Percentiles rank a stretch among this genome's conserved stretches.
These are phyloP conservation scores for Wickerhamomyces rabaulensis DNA, from an alignment of 805 yeast species.

Conservation along the genomic window DNA sequence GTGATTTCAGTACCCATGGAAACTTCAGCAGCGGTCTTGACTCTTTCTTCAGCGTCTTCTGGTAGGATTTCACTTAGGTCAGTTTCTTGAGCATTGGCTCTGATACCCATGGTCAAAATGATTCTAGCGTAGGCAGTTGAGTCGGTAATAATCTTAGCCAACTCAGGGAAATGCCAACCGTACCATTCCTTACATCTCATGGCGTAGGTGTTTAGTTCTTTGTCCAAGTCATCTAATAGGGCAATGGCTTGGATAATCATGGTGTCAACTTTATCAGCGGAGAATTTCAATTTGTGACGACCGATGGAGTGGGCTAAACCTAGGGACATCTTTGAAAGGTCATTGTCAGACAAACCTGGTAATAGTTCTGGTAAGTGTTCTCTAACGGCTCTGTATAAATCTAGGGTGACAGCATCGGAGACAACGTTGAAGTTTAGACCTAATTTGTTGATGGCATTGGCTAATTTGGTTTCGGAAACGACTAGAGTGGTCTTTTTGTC, in stretches of 20 bases:
- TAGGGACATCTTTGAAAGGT: conserved; percentile 88
- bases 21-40: conserved; percentile 95
- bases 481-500: conserved; percentile 83
- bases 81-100: conserved; percentile 85
- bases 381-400: conserved; percentile 91
- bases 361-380: conserved; percentile 90
- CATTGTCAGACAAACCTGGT: conserved; percentile 86
- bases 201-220: conserved; percentile 95
- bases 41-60: conserved; percentile 87
- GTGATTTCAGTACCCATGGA: conserved; percentile 99
- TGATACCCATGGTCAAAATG: conserved; percentile 87
- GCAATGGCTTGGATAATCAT: conserved; percentile 99
- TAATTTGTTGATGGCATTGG: conserved; percentile 92
- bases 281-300: conserved; percentile 94
- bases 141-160: conserved; percentile 94
- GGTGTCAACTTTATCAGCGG: conserved; percentile 97
- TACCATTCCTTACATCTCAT: conserved; percentile 99
- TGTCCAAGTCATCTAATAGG: conserved; percentile 91
- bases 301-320: conserved; percentile 99
- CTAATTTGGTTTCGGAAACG: conserved; percentile 93
- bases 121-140: conserved; percentile 95
- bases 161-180: conserved; percentile 99
- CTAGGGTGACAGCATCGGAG: conserved; percentile 92
- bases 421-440: conserved; percentile 85
- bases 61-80: conserved; percentile 89